These are phyloP conservation scores for Carex myosuroides DNA, from an alignment of 176 grass and related monocot species.

Conservation along the genomic window DNA sequence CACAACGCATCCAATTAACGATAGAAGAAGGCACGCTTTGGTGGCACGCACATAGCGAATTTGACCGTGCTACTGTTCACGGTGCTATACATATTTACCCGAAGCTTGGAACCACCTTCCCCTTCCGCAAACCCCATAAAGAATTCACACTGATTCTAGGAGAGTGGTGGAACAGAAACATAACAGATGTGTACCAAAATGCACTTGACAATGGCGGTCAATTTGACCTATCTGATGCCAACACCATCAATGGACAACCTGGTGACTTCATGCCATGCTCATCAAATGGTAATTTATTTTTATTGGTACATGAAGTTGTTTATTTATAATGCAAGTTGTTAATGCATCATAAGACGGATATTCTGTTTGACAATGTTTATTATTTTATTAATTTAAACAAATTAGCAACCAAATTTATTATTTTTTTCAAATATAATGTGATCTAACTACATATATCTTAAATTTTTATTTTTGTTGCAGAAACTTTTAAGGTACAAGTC, in stretches of 20 bases:
- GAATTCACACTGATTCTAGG: constrained; percentile 55
- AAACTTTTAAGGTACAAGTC: constrained; percentile 37
- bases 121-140: constrained; percentile 46
- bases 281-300: not conserved
- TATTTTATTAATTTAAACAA: not conserved
- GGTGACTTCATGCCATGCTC: constrained; percentile 22
- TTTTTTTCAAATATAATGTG: not conserved
- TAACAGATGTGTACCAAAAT: constrained; percentile 32
- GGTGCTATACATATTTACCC: constrained; percentile 53
- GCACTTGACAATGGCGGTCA: constrained; percentile 21
- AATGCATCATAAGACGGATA: too few species aligned
- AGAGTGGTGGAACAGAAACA: constrained; percentile 52
- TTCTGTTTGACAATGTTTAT: too few species aligned
- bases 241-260: constrained; percentile 42
- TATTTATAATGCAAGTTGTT: too few species aligned
- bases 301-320: not conserved
- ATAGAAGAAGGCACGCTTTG: constrained; percentile 69
- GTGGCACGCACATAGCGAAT: constrained; percentile 62
- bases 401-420: not conserved
- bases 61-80: constrained; percentile 51
- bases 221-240: constrained; percentile 30
- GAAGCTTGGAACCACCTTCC: constrained; percentile 21
- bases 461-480: not conserved
- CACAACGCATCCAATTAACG: constrained; percentile 41
- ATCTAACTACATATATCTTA: not conserved